These are phyloP conservation scores for Papiliotrema terrestris DNA, from an alignment of 1,284 basidiomycete genomes.

Conservation along the genomic window DNA sequence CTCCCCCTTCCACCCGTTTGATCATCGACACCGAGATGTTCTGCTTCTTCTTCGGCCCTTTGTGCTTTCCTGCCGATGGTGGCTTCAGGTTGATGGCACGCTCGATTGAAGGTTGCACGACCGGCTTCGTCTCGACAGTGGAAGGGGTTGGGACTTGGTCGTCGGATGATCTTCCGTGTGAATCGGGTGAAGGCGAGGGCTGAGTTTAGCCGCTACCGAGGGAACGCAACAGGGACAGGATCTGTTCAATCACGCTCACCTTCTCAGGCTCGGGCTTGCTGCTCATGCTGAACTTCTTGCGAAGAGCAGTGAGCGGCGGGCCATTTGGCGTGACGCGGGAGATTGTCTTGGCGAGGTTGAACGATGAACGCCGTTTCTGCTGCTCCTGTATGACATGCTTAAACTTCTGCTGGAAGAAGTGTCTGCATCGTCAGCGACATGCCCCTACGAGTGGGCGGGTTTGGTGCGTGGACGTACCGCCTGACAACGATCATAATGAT, in stretches of 20 bases:
- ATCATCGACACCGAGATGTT: conserved; percentile 77
- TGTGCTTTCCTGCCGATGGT: conserved; percentile 1
- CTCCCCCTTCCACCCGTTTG: conserved; percentile 66
- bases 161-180: conserved; percentile 1
- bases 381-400: conserved; percentile 60
- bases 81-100: neutral
- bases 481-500: conserved; percentile 49
- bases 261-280: neutral
- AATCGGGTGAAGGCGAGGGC: neutral
- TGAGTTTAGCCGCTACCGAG: neutral
- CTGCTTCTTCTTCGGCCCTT: conserved; percentile 35
- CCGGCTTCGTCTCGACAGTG: conserved; percentile 19
- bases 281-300: conserved; percentile 26
- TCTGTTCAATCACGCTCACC: neutral
- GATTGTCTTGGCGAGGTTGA: conserved; percentile 31
- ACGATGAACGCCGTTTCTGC: conserved; percentile 40
- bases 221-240: neutral
- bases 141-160: conserved; percentile 17
- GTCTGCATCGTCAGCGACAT: conserved; percentile 49
- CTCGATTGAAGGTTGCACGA: conserved; percentile 1
- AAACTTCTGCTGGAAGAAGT: conserved; percentile 73
- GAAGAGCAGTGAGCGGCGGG: conserved; percentile 24
- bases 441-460: neutral
- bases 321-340: conserved; percentile 24
- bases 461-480: conserved; percentile 17